Evolutionary conservation across 257 asterid genomes (phyloP).

Genomic region (Nicotiana sylvestris): DNA sequence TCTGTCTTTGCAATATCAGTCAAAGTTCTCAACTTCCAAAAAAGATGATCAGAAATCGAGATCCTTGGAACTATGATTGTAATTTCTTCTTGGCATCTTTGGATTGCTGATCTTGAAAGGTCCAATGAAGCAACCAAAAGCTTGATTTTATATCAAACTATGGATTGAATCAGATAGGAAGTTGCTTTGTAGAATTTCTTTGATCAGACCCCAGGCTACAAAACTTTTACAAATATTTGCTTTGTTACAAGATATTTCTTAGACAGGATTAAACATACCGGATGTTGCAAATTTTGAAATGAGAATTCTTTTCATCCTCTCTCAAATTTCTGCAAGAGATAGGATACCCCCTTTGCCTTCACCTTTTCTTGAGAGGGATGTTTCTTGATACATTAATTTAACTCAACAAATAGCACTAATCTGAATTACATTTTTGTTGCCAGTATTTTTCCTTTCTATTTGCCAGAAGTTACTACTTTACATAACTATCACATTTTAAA

Average conservation of each 20-base stretch:
- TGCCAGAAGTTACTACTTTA: too few relatives aligned
- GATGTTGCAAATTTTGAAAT: background rate
- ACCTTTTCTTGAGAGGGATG: background rate
- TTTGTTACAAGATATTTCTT: background rate
- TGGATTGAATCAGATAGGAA: background rate
- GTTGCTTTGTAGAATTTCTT: background rate
- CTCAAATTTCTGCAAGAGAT: background rate
- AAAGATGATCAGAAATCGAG: constrained; percentile 29
- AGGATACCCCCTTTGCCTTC: background rate
- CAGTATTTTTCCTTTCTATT: background rate
- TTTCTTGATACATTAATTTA: background rate
- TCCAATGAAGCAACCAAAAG: background rate
- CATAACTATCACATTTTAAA: too few relatives aligned
- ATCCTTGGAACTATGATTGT: background rate
- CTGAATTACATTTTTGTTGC: background rate
- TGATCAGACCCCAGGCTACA: background rate
- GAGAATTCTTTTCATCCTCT: background rate
- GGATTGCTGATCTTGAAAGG: background rate
- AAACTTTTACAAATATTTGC: background rate
- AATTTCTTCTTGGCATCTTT: background rate
- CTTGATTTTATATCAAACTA: background rate
- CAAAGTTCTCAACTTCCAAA: constrained; percentile 68
- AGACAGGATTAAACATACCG: background rate
- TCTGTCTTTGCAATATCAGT: constrained; percentile 55
- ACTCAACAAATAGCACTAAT: background rate